A percentile compares a stretch with the other conserved stretches of the same genome.
Conservation (phyloP, 257 asterid species). For the Fraxinus excelsior region DNA sequence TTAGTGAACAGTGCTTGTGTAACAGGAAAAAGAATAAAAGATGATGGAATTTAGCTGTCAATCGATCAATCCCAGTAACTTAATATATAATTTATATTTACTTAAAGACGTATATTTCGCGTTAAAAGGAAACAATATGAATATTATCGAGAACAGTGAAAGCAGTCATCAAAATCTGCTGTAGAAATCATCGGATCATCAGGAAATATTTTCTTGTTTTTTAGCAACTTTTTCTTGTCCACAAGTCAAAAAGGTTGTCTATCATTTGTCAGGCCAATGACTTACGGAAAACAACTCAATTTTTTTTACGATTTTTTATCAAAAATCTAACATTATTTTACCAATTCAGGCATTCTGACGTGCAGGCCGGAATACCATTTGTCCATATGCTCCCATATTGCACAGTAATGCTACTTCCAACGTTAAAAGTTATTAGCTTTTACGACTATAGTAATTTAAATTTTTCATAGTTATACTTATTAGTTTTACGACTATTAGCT, state of each 20-base stretch:
- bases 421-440: no score
- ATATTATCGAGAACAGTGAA: background rate
- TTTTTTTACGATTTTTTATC: no score
- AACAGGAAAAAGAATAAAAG: background rate
- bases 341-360: no score
- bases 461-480: no score
- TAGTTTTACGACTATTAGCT: no score
- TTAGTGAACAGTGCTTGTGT: no score
- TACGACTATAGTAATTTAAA: no score
- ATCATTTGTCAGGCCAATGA: constrained; percentile 25
- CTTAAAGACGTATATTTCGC: background rate
- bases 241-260: constrained; percentile 16
- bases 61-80: background rate
- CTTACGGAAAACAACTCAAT: no score
- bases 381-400: no score
- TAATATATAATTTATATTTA: background rate
- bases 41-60: constrained; percentile 14
- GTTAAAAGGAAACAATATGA: background rate
- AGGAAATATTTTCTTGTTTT: constrained; percentile 36
- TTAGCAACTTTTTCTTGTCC: constrained; percentile 15
- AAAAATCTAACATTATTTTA: no score
- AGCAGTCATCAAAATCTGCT: background rate
- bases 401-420: no score
- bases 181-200: constrained; percentile 27
- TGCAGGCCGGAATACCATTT: no score